Evolutionary conservation across 805 yeast genomes (phyloP).

Genomic region (Wickerhamomyces queroliae): DNA sequence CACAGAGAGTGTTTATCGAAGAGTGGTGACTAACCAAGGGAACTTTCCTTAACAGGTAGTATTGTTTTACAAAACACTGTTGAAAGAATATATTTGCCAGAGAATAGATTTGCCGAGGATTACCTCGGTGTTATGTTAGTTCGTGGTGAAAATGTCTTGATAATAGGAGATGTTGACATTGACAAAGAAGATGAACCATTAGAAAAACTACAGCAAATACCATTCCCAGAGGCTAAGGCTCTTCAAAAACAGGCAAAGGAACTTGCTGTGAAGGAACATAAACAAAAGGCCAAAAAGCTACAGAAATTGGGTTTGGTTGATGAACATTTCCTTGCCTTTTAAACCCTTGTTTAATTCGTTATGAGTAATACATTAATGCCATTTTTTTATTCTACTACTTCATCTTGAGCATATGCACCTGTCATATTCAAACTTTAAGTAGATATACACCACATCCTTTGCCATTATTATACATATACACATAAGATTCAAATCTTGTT

Average conservation of each 20-base stretch:
- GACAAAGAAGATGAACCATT: slow-evolving; percentile 76
- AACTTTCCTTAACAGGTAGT: slow-evolving; percentile 46
- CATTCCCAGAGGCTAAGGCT: slow-evolving; percentile 55
- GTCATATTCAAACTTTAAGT: too few species aligned
- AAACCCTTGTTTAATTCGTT: slow-evolving; percentile 17
- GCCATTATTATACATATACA: slow-evolving; percentile 4
- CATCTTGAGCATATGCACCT: too few species aligned
- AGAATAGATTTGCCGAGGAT: slow-evolving; percentile 64
- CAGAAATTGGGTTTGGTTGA: slow-evolving; percentile 50
- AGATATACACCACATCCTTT: too few species aligned
- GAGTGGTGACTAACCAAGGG: neutral
- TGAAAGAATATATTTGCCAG: slow-evolving; percentile 72
- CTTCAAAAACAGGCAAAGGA: slow-evolving; percentile 28
- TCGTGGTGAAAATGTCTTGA: slow-evolving; percentile 93
- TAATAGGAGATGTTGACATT: slow-evolving; percentile 90
- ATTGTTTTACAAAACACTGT: slow-evolving; percentile 86
- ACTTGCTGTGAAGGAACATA: slow-evolving; percentile 34
- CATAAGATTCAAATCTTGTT: slow-evolving; percentile 13
- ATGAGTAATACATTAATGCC: neutral
- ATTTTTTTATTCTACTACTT: too few species aligned
- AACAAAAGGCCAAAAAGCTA: slow-evolving; percentile 39
- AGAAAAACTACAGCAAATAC: slow-evolving; percentile 47
- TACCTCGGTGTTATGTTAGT: slow-evolving; percentile 77
- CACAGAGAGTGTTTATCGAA: too few species aligned
- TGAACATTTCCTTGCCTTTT: slow-evolving; percentile 48